phyloP scores from a whole-genome alignment of 345 rosid genomes.

The Trapa incisa region DNA sequence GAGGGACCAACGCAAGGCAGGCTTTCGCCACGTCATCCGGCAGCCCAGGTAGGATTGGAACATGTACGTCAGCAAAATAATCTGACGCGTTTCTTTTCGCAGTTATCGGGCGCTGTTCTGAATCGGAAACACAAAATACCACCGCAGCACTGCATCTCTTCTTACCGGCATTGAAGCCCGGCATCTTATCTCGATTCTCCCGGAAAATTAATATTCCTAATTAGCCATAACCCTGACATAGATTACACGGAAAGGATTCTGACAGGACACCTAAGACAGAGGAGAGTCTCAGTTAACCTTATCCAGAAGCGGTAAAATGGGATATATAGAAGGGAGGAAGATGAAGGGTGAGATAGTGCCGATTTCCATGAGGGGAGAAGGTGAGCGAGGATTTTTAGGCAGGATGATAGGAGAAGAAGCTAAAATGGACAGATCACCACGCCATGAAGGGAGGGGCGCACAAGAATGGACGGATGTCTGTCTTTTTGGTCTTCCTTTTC shows the following conservation, averaged over 20 bases:
- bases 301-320: not conserved
- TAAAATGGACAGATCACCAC: slow-evolving; percentile 4
- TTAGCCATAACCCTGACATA: not conserved
- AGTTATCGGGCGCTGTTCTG: slow-evolving; percentile 9
- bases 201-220: not conserved
- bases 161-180: not conserved
- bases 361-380: not conserved
- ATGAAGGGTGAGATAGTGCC: not conserved
- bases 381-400: not conserved
- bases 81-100: slow-evolving; percentile 28
- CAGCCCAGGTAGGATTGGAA: slow-evolving; percentile 62
- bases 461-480: too few relatives aligned
- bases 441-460: not conserved
- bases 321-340: not conserved
- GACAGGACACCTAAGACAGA: not conserved
- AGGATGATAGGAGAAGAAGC: not conserved
- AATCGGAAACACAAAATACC: slow-evolving; percentile 14
- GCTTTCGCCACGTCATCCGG: slow-evolving; percentile 79
- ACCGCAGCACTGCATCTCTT: not conserved
- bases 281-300: not conserved
- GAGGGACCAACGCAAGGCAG: slow-evolving; percentile 81
- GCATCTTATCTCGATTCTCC: not conserved
- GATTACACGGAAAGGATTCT: not conserved
- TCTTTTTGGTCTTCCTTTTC: too few relatives aligned
- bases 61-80: slow-evolving; percentile 20